These are phyloP conservation scores for Phytophthora pluvialis DNA, from an alignment of 352 stramenopile genomes.

Conservation along the genomic window DNA sequence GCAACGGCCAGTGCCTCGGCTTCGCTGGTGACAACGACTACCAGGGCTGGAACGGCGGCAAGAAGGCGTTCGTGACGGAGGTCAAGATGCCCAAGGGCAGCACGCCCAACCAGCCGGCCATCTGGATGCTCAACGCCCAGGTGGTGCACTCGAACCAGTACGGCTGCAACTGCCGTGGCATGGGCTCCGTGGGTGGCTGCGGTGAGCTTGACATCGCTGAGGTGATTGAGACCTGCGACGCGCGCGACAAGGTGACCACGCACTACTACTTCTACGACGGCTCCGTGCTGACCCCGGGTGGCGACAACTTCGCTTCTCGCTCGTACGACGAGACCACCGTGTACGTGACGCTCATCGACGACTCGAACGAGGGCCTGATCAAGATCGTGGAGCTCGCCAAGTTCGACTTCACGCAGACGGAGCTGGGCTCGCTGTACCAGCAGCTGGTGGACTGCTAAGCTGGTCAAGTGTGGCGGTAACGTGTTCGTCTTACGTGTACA, in stretches of 20 bases:
- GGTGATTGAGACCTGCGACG: constrained; percentile 60
- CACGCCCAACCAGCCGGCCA: constrained; percentile 46
- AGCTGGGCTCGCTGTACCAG: constrained; percentile 40
- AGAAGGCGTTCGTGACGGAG: constrained; percentile 74
- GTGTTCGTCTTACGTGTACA: constrained; percentile 12
- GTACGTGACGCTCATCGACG: constrained; percentile 74
- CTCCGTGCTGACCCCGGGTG: constrained; percentile 26
- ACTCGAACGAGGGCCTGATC: constrained; percentile 49
- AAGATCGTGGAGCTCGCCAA: constrained; percentile 67
- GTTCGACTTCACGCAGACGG: constrained; percentile 54
- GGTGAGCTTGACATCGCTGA: constrained; percentile 75
- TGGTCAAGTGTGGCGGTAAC: neutral
- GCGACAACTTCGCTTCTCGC: constrained; percentile 62
- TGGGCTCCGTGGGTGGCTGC: constrained; percentile 55
- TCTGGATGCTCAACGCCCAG: constrained; percentile 74
- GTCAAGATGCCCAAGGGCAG: constrained; percentile 56
- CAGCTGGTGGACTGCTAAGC: constrained; percentile 41
- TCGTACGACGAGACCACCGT: constrained; percentile 39
- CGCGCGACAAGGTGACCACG: constrained; percentile 47
- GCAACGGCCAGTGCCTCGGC: constrained; percentile 45
- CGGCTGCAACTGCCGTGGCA: constrained; percentile 72
- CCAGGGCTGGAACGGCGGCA: constrained; percentile 63
- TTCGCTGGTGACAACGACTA: constrained; percentile 52
- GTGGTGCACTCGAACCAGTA: constrained; percentile 63
- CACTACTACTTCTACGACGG: constrained; percentile 79